These are phyloP conservation scores for Collybia nuda DNA, from an alignment of 768 basidiomycete genomes.

Conservation along the genomic window DNA sequence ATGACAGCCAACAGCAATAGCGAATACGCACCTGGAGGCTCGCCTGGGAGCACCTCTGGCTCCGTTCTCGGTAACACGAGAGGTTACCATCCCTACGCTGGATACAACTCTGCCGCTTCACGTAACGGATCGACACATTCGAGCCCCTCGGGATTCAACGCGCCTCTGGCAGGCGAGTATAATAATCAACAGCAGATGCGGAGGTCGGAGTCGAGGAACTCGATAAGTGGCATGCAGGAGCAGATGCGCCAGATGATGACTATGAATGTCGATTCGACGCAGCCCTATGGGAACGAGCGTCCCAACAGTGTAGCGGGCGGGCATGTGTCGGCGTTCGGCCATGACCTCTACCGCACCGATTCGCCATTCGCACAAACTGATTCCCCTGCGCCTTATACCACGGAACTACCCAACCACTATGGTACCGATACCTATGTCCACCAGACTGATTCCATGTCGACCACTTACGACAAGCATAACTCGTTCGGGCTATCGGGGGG, in stretches of 20 bases:
- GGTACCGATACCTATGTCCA: conserved; percentile 17
- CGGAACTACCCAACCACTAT: conserved; percentile 30
- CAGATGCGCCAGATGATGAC: conserved; percentile 47
- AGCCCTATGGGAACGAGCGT: conserved; percentile 6
- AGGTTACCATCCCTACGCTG: conserved; percentile 59
- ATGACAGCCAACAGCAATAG: conserved; percentile 39
- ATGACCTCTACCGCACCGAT: conserved; percentile 38
- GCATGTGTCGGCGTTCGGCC: conserved; percentile 21
- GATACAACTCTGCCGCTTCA: conserved; percentile 33
- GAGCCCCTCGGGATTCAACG: conserved; percentile 41
- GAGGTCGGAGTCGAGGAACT: conserved; percentile 39
- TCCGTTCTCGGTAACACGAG: conserved; percentile 34
- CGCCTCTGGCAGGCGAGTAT: conserved; percentile 36
- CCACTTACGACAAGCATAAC: conserved; percentile 1
- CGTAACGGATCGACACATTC: conserved; percentile 42
- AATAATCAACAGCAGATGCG: conserved; percentile 21
- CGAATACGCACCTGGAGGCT: conserved; percentile 32
- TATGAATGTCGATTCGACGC: conserved; percentile 26
- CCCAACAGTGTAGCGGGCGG: conserved; percentile 3
- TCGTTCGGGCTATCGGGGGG: conserved; percentile 10
- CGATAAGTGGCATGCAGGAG: conserved; percentile 37
- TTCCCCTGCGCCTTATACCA: conserved; percentile 34
- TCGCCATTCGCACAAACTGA: conserved; percentile 40
- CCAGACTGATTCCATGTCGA: neutral
- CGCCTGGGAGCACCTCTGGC: conserved; percentile 28